phyloP scores from a whole-genome alignment of 2,329 filamentous ascomycete species.

The Chrysoporthe austroafricana region DNA sequence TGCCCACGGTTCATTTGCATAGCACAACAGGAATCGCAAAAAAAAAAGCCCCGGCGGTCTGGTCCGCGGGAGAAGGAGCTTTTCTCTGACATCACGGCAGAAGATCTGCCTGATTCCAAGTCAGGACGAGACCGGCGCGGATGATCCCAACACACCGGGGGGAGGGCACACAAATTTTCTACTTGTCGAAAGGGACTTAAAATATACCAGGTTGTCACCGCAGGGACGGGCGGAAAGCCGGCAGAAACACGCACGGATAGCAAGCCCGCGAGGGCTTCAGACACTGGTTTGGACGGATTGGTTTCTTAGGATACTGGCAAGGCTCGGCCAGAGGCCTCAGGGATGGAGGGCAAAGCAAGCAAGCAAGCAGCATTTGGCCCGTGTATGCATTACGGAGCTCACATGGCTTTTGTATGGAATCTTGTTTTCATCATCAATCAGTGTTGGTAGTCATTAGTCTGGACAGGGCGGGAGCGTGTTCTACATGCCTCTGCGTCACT shows the following conservation, averaged over 20 bases:
- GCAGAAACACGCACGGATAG: slow-evolving; percentile 3
- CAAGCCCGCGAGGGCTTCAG: slow-evolving; percentile 4
- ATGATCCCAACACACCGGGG: slow-evolving; percentile 16
- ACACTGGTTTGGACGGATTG: slow-evolving; percentile 11
- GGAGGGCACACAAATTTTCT: slow-evolving; percentile 7
- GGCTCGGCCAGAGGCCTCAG: slow-evolving; percentile 9
- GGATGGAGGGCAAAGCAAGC: background rate
- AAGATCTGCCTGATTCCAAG: slow-evolving; percentile 22
- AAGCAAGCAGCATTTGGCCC: slow-evolving; percentile 22
- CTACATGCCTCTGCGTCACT: background rate
- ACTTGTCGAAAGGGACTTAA: slow-evolving; percentile 11
- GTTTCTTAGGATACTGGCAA: slow-evolving; percentile 15
- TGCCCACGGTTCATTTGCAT: slow-evolving; percentile 27
- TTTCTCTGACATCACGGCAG: slow-evolving; percentile 23
- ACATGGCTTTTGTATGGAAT: slow-evolving; percentile 24
- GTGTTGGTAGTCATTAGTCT: slow-evolving; percentile 19
- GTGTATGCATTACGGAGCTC: slow-evolving; percentile 24
- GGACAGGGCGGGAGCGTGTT: background rate
- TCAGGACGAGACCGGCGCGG: slow-evolving; percentile 14
- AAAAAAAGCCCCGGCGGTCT: slow-evolving; percentile 22
- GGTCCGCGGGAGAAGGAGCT: slow-evolving; percentile 21
- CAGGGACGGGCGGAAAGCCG: slow-evolving; percentile 6
- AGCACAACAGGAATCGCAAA: slow-evolving; percentile 26
- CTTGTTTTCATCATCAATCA: slow-evolving; percentile 14
- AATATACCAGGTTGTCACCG: slow-evolving; percentile 12